Percentiles rank a stretch among this genome's conserved stretches.
Evolutionary conservation across 148 eudicot species (phyloP).

Genomic region (Spergularia bocconei): DNA sequence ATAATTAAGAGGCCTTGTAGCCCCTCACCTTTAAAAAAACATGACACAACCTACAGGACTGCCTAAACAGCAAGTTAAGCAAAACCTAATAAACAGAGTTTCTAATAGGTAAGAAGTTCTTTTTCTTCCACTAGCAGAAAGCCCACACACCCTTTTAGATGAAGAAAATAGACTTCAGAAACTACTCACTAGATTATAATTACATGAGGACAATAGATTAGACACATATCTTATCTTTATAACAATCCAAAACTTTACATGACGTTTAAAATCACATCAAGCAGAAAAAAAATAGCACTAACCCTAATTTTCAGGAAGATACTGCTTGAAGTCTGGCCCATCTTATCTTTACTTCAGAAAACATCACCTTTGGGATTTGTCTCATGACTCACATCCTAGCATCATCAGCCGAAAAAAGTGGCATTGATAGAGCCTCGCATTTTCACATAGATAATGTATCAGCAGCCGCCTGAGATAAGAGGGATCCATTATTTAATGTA

Average conservation of each 20-base stretch:
- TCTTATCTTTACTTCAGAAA: conserved; percentile 2
- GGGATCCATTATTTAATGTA: no score
- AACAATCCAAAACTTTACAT: neutral
- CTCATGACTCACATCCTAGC: neutral
- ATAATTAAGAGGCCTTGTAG: conserved; percentile 1
- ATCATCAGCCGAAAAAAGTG: neutral
- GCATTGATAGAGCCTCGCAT: neutral
- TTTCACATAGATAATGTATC: neutral
- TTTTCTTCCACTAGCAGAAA: conserved; percentile 1
- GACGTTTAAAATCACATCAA: neutral
- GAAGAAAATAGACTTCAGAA: neutral
- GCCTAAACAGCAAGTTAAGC: conserved; percentile 17
- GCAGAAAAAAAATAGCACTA: conserved; percentile 1
- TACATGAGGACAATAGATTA: no score
- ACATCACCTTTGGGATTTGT: neutral
- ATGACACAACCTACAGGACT: neutral
- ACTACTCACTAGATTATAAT: no score
- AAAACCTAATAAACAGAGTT: neutral
- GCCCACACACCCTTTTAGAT: neutral
- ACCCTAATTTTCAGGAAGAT: neutral
- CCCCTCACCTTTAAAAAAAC: conserved; percentile 8
- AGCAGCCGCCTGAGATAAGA: no score
- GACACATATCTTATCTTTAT: no score
- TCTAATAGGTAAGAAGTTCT: neutral
- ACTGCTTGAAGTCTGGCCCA: neutral